phyloP scores from a whole-genome alignment of 257 asterid genomes.

The Paulownia fortunei region DNA sequence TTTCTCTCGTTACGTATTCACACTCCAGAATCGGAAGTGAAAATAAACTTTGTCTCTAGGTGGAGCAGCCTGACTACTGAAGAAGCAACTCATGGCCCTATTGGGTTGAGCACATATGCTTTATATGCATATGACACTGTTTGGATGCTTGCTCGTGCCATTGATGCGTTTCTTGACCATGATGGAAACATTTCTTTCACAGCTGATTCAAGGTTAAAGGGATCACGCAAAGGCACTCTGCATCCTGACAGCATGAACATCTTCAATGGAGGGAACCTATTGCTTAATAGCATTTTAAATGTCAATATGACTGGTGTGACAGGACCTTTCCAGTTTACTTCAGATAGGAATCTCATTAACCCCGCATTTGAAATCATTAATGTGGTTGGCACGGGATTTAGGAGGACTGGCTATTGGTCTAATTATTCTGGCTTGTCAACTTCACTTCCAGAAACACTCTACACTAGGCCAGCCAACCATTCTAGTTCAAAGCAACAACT shows the following conservation, averaged over 20 bases:
- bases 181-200: slow-evolving; percentile 58
- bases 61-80: slow-evolving; percentile 47
- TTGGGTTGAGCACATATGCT: slow-evolving; percentile 49
- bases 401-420: slow-evolving; percentile 62
- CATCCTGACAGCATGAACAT: slow-evolving; percentile 44
- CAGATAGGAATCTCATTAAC: slow-evolving; percentile 46
- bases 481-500: slow-evolving; percentile 49
- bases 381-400: slow-evolving; percentile 52
- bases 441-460: slow-evolving; percentile 51
- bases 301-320: slow-evolving; percentile 65
- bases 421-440: slow-evolving; percentile 62
- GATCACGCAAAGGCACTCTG: slow-evolving; percentile 31
- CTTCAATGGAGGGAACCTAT: slow-evolving; percentile 53
- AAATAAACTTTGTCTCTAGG: slow-evolving; percentile 41
- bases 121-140: slow-evolving; percentile 70
- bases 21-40: slow-evolving; percentile 49
- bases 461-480: slow-evolving; percentile 38
- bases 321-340: slow-evolving; percentile 45
- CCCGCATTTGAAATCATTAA: slow-evolving; percentile 69
- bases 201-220: slow-evolving; percentile 38
- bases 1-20: slow-evolving; percentile 49
- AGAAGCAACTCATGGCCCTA: slow-evolving; percentile 10
- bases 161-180: slow-evolving; percentile 46
- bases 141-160: slow-evolving; percentile 72
- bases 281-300: slow-evolving; percentile 44